Evolutionary conservation across 768 basidiomycete species (phyloP).

Genomic region (Mycena rosella): DNA sequence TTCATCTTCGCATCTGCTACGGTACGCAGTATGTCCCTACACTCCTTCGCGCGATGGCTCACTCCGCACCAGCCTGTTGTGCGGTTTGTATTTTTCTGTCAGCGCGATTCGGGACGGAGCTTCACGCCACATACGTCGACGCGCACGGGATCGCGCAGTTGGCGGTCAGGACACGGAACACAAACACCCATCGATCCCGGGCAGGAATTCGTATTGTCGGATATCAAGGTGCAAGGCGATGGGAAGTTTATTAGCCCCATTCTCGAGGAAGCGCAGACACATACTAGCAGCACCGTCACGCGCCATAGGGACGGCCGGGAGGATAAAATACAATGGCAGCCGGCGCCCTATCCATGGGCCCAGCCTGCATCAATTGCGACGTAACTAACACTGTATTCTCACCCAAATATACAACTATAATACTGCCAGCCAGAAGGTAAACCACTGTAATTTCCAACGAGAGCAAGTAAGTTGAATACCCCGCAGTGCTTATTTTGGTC

Average conservation of each 20-base stretch:
- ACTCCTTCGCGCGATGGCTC: neutral
- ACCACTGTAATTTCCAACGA: too few species aligned
- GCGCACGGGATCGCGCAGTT: neutral
- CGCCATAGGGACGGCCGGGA: too few species aligned
- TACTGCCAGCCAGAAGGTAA: too few species aligned
- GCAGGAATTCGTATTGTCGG: neutral
- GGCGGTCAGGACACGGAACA: neutral
- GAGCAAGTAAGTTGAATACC: too few species aligned
- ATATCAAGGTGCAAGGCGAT: neutral
- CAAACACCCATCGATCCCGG: neutral
- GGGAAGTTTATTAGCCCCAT: neutral
- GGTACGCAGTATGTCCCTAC: neutral
- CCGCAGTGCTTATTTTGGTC: too few species aligned
- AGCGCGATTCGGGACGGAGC: neutral
- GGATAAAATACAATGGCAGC: too few species aligned
- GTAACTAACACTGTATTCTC: too few species aligned
- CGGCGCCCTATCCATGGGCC: too few species aligned
- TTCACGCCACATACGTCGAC: neutral
- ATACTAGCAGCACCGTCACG: too few species aligned
- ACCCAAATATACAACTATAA: too few species aligned
- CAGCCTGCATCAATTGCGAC: too few species aligned
- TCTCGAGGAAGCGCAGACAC: too few species aligned
- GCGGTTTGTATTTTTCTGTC: constrained; percentile 25
- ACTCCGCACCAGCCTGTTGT: constrained; percentile 15
- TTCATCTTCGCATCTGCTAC: constrained; percentile 33